These are phyloP conservation scores for Alternaria postmessia DNA, from an alignment of 2,329 filamentous ascomycete species.

Conservation along the genomic window DNA sequence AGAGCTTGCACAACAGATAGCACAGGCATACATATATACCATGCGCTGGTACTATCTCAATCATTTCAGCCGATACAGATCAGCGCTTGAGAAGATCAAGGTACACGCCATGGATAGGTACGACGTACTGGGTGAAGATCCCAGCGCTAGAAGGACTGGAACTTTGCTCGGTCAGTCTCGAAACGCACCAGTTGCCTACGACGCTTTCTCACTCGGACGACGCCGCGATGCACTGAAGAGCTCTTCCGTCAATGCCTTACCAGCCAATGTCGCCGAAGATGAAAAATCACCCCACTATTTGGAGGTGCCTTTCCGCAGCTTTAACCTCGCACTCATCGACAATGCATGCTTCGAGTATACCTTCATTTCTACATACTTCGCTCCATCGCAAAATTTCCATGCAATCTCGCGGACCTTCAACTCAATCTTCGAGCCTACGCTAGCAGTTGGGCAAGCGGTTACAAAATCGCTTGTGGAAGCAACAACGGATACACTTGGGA, in stretches of 20 bases:
- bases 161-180: conserved; percentile 40
- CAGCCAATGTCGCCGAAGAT: conserved; percentile 91
- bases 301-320: conserved; percentile 90
- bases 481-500: conserved; percentile 83
- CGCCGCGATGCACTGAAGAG: conserved; percentile 83
- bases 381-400: conserved; percentile 75
- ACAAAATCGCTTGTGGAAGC: conserved; percentile 79
- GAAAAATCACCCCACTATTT: conserved; percentile 85
- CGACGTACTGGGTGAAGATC: conserved; percentile 83
- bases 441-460: conserved; percentile 79
- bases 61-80: conserved; percentile 88
- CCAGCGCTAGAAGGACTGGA: conserved; percentile 69
- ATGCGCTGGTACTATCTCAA: conserved; percentile 98
- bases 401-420: conserved; percentile 83
- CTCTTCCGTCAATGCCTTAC: conserved; percentile 76
- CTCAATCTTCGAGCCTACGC: conserved; percentile 89
- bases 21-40: conserved; percentile 93
- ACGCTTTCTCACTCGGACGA: conserved; percentile 88
- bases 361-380: conserved; percentile 90
- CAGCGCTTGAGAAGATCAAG: conserved; percentile 83
- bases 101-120: conserved; percentile 83
- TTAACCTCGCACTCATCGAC: conserved; percentile 92
- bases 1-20: conserved; percentile 86
- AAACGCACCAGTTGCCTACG: conserved; percentile 69
- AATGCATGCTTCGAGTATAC: conserved; percentile 95